These are phyloP conservation scores for Ustilago vetiveriae DNA, from an alignment of 1,284 basidiomycete genomes.

Conservation along the genomic window DNA sequence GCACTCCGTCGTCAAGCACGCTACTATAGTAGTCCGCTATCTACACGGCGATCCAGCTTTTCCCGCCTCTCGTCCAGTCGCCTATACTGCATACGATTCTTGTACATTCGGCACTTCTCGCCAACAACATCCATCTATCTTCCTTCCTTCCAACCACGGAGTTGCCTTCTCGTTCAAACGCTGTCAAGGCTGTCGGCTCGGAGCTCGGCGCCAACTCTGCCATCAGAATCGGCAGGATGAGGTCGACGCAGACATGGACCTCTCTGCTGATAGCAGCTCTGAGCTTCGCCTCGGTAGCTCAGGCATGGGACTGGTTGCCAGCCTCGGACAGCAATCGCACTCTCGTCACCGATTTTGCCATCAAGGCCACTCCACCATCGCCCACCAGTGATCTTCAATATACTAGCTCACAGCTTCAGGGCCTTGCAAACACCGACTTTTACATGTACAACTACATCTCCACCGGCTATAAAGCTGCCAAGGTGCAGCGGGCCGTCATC, in stretches of 20 bases:
- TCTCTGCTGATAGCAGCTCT: conserved; percentile 10
- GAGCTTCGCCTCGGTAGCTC: conserved; percentile 2
- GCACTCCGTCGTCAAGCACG: too few species aligned
- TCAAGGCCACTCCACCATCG: conserved; percentile 32
- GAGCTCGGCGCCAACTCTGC: too few species aligned
- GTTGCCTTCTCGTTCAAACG: too few species aligned
- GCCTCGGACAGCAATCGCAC: conserved; percentile 43
- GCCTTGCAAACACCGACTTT: conserved; percentile 26
- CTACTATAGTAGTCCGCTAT: too few species aligned
- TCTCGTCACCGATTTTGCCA: conserved; percentile 30
- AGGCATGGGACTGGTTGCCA: conserved; percentile 44
- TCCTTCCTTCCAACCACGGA: too few species aligned
- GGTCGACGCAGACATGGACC: neutral
- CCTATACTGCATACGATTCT: too few species aligned
- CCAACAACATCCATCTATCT: too few species aligned
- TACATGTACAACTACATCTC: conserved; percentile 49
- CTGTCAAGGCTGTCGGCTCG: too few species aligned
- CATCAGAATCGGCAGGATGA: too few species aligned
- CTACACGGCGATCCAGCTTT: too few species aligned
- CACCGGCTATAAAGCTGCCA: conserved; percentile 28
- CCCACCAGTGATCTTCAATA: neutral
- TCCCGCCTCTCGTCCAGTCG: too few species aligned
- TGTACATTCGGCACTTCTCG: too few species aligned
- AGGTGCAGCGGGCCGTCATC: conserved; percentile 44
- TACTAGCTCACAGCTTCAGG: conserved; percentile 11